Percentiles rank a stretch among this genome's conserved stretches.
These are phyloP conservation scores for Sporobolomyces phaffii DNA, from an alignment of 768 basidiomycete genomes.

Conservation along the genomic window DNA sequence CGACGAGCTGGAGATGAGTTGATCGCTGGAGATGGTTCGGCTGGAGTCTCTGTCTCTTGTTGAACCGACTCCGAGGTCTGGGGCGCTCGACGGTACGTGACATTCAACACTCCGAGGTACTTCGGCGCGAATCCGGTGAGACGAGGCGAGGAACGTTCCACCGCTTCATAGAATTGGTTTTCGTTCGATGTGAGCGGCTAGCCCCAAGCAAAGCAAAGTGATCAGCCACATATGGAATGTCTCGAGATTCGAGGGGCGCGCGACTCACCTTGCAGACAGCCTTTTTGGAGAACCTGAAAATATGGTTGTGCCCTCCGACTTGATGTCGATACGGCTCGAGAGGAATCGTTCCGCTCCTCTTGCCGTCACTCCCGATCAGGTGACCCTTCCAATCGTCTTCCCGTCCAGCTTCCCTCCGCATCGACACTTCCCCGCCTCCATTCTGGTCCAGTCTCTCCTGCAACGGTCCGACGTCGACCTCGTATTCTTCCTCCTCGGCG, in stretches of 20 bases:
- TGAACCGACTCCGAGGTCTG: conserved; percentile 34
- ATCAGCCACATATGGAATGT: too few relatives aligned
- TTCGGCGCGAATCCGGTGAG: conserved; percentile 92
- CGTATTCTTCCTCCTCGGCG: conserved; percentile 36
- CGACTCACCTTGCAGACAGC: conserved; percentile 91
- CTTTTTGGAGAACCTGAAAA: conserved; percentile 94
- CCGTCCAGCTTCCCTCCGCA: conserved; percentile 26
- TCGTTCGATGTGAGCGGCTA: conserved; percentile 94
- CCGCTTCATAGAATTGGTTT: conserved; percentile 95
- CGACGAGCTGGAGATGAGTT: conserved; percentile 26
- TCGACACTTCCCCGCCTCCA: conserved; percentile 34
- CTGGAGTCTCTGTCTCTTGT: conserved; percentile 38
- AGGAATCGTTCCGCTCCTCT: conserved; percentile 58
- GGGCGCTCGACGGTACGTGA: conserved; percentile 77
- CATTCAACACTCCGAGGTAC: conserved; percentile 96
- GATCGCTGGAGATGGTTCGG: background rate
- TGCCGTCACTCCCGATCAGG: conserved; percentile 38
- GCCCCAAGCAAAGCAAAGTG: too few relatives aligned
- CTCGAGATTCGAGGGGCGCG: background rate
- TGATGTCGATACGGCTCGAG: conserved; percentile 93
- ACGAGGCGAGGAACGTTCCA: conserved; percentile 87
- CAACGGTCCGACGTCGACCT: conserved; percentile 38
- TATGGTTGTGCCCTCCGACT: conserved; percentile 93
- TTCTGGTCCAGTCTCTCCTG: conserved; percentile 20
- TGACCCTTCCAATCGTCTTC: conserved; percentile 41